Base-by-base conservation (phyloP, 768 basidiomycete genomes). In the Lactarius akahatsu region DNA sequence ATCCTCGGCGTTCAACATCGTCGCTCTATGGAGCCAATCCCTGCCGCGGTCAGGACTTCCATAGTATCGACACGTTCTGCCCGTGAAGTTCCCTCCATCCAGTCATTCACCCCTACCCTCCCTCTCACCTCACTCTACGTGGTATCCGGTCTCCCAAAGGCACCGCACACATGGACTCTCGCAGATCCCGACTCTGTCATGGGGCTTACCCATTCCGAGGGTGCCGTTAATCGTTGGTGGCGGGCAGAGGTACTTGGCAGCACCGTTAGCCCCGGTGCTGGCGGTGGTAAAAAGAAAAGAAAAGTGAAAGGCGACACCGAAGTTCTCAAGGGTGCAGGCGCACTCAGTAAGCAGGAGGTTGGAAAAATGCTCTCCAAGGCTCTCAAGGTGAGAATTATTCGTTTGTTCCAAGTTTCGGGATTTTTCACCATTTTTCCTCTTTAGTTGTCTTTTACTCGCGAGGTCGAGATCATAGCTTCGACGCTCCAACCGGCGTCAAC, bases 401-500 rank as follows among this genome's bases (percentile, higher is more conserved):
- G n/a, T 54, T 59, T 20, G 52, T 43, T 54, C 40, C 28, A 28
- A 0, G 0, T 30, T 13, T n/a, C 10, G 7, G 16, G 16, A 26
- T n/a, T 50, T 34, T 43, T 40, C 40, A 52, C 40, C 1, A 36
- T 40, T 30, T 41, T 43, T 59, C 52, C 15, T 32, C 57, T 4
- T 16, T 70, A 95, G 92, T 87, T 96, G 55, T 93, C 93, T 9
- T 95, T 96, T 76, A 87, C 92, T 41, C 90, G 91, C 61, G 94
- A 96, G 75, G 91, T 96, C 52, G 94, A 96, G 75, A 89, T 98
- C 63, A 91, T 98, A 74, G 93, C 94, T 16, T 94, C 94, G n/a
- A 93, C 94, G 0, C 83, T 96, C 11, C 92, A 96, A 71, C 96
- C 96, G 8, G 90, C 95, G 1, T 92, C 92, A 7, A 97, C 94